phyloP scores from a whole-genome alignment of 495 filamentous ascomycete species.

The Tuber borchii region DNA sequence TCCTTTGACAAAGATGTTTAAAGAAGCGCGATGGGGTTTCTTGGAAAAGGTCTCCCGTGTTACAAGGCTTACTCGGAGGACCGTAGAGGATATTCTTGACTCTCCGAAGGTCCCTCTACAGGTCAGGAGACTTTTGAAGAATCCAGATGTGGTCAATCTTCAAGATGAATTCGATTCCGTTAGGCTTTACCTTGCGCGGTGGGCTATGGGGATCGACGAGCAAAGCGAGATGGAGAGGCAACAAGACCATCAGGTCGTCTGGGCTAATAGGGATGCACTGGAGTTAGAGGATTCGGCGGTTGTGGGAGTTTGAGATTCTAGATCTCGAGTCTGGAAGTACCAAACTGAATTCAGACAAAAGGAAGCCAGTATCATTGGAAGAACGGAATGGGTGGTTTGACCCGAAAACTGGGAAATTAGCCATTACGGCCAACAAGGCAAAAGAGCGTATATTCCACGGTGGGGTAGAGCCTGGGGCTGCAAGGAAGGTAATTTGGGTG shows the following conservation, averaged over 20 bases:
- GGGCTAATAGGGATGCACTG: conserved; percentile 85
- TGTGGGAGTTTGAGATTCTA: conserved; percentile 89
- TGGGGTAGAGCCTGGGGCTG: conserved; percentile 77
- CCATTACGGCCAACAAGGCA: conserved; percentile 78
- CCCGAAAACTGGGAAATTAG: conserved; percentile 59
- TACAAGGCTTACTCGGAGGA: conserved; percentile 85
- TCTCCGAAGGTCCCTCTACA: conserved; percentile 84
- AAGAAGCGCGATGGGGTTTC: conserved; percentile 92
- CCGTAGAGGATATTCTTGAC: conserved; percentile 83
- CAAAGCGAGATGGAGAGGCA: conserved; percentile 85
- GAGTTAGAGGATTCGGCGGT: conserved; percentile 91
- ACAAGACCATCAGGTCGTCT: conserved; percentile 55
- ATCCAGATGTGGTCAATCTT: conserved; percentile 89
- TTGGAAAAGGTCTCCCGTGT: conserved; percentile 93
- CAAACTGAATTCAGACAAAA: conserved; percentile 60
- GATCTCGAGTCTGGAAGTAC: conserved; percentile 69
- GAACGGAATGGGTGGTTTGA: conserved; percentile 92
- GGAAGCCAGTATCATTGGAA: conserved; percentile 67
- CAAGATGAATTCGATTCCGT: conserved; percentile 97
- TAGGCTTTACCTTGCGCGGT: conserved; percentile 83
- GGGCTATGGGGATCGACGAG: conserved; percentile 98
- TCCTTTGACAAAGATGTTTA: conserved; percentile 86
- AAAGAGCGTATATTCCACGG: conserved; percentile 96
- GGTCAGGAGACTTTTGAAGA: conserved; percentile 73
- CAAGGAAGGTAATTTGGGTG: conserved; percentile 92